Percentiles rank a stretch among this genome's conserved stretches.
phyloP scores from a whole-genome alignment of 306 rosid species.

The Rubus parviflorus region DNA sequence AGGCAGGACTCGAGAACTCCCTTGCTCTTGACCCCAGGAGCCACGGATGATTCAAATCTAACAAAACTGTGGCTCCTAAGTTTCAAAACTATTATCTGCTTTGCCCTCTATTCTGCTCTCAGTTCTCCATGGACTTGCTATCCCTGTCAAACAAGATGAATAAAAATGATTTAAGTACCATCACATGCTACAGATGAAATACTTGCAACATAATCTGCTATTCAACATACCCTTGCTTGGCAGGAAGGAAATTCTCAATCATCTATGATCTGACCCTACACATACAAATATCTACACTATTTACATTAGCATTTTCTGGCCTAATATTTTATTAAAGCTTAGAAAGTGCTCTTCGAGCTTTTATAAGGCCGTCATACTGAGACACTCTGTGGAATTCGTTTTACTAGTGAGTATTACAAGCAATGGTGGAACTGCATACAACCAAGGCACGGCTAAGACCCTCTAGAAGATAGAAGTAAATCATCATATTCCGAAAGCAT shows the following conservation, averaged over 20 bases:
- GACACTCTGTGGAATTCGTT: neutral
- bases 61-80: constrained; percentile 25
- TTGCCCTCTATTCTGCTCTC: constrained; percentile 29
- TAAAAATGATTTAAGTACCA: constrained; percentile 17
- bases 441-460: neutral
- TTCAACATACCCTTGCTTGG: constrained; percentile 17
- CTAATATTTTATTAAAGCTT: neutral
- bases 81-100: constrained; percentile 19
- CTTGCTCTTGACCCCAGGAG: constrained; percentile 71
- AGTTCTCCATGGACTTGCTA: constrained; percentile 21
- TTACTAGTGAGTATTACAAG: neutral
- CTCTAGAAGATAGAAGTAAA: neutral
- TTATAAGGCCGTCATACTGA: neutral
- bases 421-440: neutral
- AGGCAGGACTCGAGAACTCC: constrained; percentile 60
- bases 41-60: constrained; percentile 49
- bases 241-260: constrained; percentile 8
- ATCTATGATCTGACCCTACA: constrained; percentile 12
- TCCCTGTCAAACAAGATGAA: constrained; percentile 32
- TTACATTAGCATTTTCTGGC: neutral
- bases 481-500: neutral
- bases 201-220: neutral
- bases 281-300: neutral
- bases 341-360: constrained; percentile 6
- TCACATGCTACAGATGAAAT: neutral